Conservation (phyloP, 345 rosid species). For the Eucalyptus sideroxylon region DNA sequence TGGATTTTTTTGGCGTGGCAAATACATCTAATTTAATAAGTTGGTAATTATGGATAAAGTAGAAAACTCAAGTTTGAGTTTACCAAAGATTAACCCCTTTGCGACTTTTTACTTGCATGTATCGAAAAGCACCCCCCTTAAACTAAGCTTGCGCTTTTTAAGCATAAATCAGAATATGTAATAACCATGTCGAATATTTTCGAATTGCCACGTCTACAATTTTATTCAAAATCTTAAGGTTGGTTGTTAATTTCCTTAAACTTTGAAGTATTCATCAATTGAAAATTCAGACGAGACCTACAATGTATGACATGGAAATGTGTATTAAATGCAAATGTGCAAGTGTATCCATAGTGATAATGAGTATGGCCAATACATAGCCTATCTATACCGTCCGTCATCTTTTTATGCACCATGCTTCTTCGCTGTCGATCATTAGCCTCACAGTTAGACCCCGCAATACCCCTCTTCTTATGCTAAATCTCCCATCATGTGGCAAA, state of each 20-base stretch:
- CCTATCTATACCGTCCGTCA: background rate
- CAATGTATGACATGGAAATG: background rate
- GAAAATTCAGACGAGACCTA: rapidly evolving
- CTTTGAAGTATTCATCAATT: background rate
- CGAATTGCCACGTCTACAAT: too few species aligned
- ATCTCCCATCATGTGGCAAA: too few species aligned
- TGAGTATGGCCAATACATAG: background rate
- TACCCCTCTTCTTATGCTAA: background rate
- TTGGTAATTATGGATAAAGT: too few species aligned
- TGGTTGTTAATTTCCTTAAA: background rate
- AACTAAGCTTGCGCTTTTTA: too few species aligned
- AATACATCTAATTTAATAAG: too few species aligned
- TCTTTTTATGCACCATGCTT: background rate
- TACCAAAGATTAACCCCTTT: too few species aligned
- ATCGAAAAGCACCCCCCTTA: too few species aligned
- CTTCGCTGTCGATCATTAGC: background rate
- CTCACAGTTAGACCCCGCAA: rapidly evolving
- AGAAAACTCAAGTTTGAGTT: too few species aligned
- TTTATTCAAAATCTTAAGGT: background rate
- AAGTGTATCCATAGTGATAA: background rate
- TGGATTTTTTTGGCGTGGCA: too few species aligned
- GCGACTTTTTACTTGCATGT: too few species aligned
- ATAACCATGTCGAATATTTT: too few species aligned
- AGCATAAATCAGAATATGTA: background rate
- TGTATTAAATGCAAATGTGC: background rate